A percentile compares a stretch with the other conserved stretches of the same genome.
Conservation (phyloP, 352 stramenopile species). For the Phytopythium chamaehyphon region DNA sequence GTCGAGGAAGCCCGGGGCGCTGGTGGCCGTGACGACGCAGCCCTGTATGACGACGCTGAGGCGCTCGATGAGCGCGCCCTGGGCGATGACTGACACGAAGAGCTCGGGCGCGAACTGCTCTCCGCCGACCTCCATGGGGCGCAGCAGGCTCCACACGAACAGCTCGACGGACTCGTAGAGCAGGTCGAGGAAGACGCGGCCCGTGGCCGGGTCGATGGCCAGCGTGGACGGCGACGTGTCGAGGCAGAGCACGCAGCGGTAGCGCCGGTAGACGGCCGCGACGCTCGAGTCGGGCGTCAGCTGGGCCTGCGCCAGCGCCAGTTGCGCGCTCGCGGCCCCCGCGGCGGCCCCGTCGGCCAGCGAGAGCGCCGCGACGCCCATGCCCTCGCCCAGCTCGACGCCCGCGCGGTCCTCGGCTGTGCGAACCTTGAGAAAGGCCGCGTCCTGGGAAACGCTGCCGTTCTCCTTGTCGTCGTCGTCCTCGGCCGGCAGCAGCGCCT, state of each 20-base stretch:
- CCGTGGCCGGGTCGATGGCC: slow-evolving; percentile 72
- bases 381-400: slow-evolving; percentile 67
- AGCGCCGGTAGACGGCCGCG: slow-evolving; percentile 63
- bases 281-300: slow-evolving; percentile 54
- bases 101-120: slow-evolving; percentile 57
- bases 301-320: slow-evolving; percentile 18
- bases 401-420: neutral
- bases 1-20: slow-evolving; percentile 50
- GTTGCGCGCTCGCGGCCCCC: neutral
- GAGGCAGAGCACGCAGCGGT: slow-evolving; percentile 80
- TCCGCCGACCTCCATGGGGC: slow-evolving; percentile 50
- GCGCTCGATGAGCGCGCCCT: slow-evolving; percentile 73
- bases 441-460: slow-evolving; percentile 2
- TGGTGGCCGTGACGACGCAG: slow-evolving; percentile 63
- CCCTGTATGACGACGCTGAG: slow-evolving; percentile 80
- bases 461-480: slow-evolving; percentile 5
- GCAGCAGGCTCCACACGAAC: slow-evolving; percentile 64
- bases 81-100: slow-evolving; percentile 77
- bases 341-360: slow-evolving; percentile 14
- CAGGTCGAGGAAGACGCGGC: slow-evolving; percentile 75
- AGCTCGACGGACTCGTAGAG: slow-evolving; percentile 79
- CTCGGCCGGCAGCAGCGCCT: slow-evolving; percentile 35
- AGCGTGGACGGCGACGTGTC: slow-evolving; percentile 81
- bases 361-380: slow-evolving; percentile 51
- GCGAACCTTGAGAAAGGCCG: neutral